Evolutionary conservation across 768 basidiomycete genomes (phyloP), one percentile per base, ranked within the genome.

Genomic region (Naganishia friedmannii): DNA sequence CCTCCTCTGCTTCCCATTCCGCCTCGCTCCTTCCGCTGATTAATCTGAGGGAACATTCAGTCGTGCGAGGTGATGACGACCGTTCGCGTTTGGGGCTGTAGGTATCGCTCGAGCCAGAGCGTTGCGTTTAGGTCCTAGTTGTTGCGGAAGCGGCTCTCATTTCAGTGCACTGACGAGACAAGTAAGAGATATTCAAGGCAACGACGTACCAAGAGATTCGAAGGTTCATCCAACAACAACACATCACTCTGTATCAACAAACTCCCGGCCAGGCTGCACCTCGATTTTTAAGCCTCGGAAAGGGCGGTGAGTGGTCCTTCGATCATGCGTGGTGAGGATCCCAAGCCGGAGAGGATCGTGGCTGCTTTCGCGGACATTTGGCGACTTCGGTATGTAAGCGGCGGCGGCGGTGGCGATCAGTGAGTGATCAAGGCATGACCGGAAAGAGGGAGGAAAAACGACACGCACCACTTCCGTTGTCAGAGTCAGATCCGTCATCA

Each of bases 41-140:
- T 81, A 7, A 74, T 65, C 45, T 79, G 69, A 65, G 87, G 80
- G 74, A 90, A 89, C 26, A 83, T 84, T 53, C 86, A 85, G 76
- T 89, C 89, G 73, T 89, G 89, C 0, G 88, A 86, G 29, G 87
- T 85, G 65, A 89, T 78, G 29, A 89, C 83, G n/a, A 89, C 78
- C 0, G 87, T 88, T 23, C 73, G 55, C 26, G 76, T 75, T 58
- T 83, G 78, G 53, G 54, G 32, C 79, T 82, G 26, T 5, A 89
- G 83, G 73, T 86, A 85, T 0, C 82, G 77, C 75, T 88, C 84
- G 12, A 82, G 76, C 67, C 70, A 76, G 58, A 74, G 48, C 7
- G 74, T 70, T 6, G 77, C 66, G 53, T 74, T 71, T 19, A 79
- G 71, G 58, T 79, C 78, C 75, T 78, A 66, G n/a, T n/a, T n/a